Evolutionary conservation across 371 early-diverging fungal genomes (phyloP), one percentile per base, ranked within the genome.

Genomic region (Hamiltosporidium magnivora): DNA sequence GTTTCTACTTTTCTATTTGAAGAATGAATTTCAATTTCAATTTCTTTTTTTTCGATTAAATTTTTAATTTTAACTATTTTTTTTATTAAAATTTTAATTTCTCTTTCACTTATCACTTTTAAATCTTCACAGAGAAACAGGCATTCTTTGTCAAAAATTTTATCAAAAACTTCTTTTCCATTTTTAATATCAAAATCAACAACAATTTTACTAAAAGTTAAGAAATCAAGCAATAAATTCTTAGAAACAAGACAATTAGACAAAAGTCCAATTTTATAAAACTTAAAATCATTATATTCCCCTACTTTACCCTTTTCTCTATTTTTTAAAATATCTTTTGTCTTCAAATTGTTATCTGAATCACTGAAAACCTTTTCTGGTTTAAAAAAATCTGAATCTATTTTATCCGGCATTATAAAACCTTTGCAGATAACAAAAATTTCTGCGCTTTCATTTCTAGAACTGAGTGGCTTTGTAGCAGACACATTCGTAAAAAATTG

Each of bases 381-480:
- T 76, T 96, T 93, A 70, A 99, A 84, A 71, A 95, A 85, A 63
- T 87, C 85, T 62, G 91, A 89, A 83, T 95, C 95, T 71, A 97
- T 88, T 78, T 89, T 87, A 75, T 92, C 91, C 52, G 94, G 93
- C 55, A 73, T 69, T 1, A 92, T 91, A 83, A 86, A 99, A 69
- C 88, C 92, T 44, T 87, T 84, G 83, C 97, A 96, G 2, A 96
- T 92, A 54, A 95, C 93, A 83, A 94, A 99, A 72, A 96, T 96
- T 86, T 99, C 99, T n/a, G 99, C 99, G 70, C 96, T 95, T 38
- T 96, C 96, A 69, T 89, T 92, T 62, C 96, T 87, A 61, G 94
- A 94, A 54, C 93, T 92, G n/a, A 94, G 87, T 11, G 99, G 99
- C 82, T 99, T 99, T 11, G 99, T 97, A 6, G 96, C 94, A 80